Percentiles rank a stretch among this genome's conserved stretches.
phyloP scores from a whole-genome alignment of 176 grass and related monocot genomes.

The Rhynchospora breviuscula region DNA sequence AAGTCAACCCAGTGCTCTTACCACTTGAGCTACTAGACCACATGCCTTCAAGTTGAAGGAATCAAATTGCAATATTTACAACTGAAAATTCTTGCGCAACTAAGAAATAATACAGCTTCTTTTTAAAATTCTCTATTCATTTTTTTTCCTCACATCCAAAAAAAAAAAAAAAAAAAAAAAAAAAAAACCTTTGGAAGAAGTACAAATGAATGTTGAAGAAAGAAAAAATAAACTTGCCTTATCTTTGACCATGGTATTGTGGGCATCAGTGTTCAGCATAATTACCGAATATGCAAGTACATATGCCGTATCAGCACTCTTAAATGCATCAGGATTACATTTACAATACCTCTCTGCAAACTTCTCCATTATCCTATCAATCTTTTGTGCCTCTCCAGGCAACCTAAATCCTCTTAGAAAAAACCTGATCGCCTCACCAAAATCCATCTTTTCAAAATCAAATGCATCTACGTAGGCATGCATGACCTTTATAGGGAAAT shows the following conservation, averaged over 20 bases:
- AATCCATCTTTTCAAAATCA: constrained; percentile 80
- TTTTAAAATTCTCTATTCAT: neutral
- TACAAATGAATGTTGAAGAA: neutral
- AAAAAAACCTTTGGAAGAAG: neutral
- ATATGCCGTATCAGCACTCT: constrained; percentile 96
- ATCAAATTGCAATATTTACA: neutral
- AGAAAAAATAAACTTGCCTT: constrained; percentile 43
- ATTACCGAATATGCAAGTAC: constrained; percentile 99
- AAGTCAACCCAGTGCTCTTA: no score
- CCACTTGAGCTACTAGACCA: no score
- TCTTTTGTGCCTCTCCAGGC: constrained; percentile 98
- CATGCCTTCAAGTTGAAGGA: neutral
- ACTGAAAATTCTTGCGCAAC: neutral
- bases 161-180: constrained; percentile 3
- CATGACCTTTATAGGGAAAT: constrained; percentile 92
- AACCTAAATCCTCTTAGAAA: constrained; percentile 90
- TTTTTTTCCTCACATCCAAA: neutral
- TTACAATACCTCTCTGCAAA: constrained; percentile 95
- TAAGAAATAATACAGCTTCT: neutral
- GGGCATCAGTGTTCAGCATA: constrained; percentile 92
- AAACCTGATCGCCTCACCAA: constrained; percentile 85
- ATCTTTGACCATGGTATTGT: constrained; percentile 93
- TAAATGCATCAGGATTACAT: constrained; percentile 82
- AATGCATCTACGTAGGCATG: constrained; percentile 96
- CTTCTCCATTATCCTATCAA: constrained; percentile 98